Percentiles rank a stretch among this genome's conserved stretches.
phyloP scores from a whole-genome alignment of 495 filamentous ascomycete genomes.

The Aspergillus sclerotiicarbonarius region DNA sequence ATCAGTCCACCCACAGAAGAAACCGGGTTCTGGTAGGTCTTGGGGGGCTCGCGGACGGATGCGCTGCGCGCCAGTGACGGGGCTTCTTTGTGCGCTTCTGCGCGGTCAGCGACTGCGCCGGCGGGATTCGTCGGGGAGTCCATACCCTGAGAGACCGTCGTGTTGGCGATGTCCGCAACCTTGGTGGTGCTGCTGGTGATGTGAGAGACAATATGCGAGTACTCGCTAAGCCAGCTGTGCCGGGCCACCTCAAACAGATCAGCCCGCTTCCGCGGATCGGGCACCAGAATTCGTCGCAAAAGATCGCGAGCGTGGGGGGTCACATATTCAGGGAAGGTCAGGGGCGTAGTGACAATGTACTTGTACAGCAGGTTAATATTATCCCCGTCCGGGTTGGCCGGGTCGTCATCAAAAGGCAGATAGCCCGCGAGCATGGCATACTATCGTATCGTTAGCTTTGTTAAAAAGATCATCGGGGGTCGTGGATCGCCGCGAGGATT shows the following conservation, averaged over 20 bases:
- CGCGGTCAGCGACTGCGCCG: constrained; percentile 30
- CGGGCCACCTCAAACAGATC: constrained; percentile 97
- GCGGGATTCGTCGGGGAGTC: constrained; percentile 10
- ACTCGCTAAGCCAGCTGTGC: constrained; percentile 98
- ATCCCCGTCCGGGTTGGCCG: constrained; percentile 96
- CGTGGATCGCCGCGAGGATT: too few relatives aligned
- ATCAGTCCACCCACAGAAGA: constrained; percentile 64
- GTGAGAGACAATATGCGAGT: constrained; percentile 88
- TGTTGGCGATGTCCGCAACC: constrained; percentile 77
- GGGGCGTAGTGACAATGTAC: constrained; percentile 95
- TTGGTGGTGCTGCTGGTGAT: constrained; percentile 94
- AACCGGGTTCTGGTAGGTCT: constrained; percentile 56
- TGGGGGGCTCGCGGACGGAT: constrained; percentile 86
- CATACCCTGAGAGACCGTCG: constrained; percentile 68
- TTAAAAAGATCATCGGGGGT: not conserved
- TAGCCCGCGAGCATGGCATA: constrained; percentile 99
- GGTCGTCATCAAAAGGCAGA: constrained; percentile 98
- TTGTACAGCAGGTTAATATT: constrained; percentile 99
- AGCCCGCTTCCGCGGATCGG: constrained; percentile 89
- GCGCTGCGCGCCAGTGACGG: constrained; percentile 74
- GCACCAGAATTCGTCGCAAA: constrained; percentile 89
- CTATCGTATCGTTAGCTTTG: constrained; percentile 41
- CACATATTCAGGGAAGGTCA: constrained; percentile 99
- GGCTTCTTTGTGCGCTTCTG: constrained; percentile 54
- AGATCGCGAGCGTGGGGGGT: constrained; percentile 95